A percentile compares a stretch with the other conserved stretches of the same genome.
Evolutionary conservation across 1,139 yeast genomes (phyloP).

Genomic region (Geotrichum klebahnii): DNA sequence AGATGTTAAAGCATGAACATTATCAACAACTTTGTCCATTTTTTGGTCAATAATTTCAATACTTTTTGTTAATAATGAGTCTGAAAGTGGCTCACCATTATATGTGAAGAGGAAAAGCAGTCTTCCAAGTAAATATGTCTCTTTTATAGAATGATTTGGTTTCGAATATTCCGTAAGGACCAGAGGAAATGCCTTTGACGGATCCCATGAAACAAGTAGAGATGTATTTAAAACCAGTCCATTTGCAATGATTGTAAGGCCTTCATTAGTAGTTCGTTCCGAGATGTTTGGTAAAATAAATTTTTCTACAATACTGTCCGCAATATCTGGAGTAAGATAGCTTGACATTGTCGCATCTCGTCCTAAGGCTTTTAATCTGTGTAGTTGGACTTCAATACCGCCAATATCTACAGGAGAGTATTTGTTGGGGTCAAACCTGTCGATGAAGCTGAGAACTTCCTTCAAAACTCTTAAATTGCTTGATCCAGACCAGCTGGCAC

Average conservation of each 20-base stretch:
- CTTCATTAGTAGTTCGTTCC: constrained; percentile 22
- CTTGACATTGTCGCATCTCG: constrained; percentile 7
- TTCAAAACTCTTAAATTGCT: too few species aligned
- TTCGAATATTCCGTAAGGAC: constrained; percentile 22
- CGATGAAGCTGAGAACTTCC: too few species aligned
- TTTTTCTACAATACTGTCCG: constrained; percentile 2
- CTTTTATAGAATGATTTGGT: constrained; percentile 11
- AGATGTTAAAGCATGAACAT: constrained; percentile 3
- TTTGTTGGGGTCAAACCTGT: too few species aligned
- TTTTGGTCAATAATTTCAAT: constrained; percentile 22
- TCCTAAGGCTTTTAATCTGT: constrained; percentile 12
- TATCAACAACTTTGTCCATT: constrained; percentile 4
- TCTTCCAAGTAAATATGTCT: constrained; percentile 23
- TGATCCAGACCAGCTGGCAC: too few species aligned
- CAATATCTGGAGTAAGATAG: constrained; percentile 1
- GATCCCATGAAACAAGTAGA: constrained; percentile 24
- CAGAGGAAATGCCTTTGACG: constrained; percentile 5
- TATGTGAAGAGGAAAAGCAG: constrained; percentile 28
- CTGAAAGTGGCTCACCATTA: constrained; percentile 20
- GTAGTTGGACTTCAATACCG: constrained; percentile 6
- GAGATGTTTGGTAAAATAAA: constrained; percentile 8
- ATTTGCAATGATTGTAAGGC: constrained; percentile 30
- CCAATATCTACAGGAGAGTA: constrained; percentile 3
- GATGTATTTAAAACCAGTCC: constrained; percentile 26
- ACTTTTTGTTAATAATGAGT: constrained; percentile 9